Conservation (phyloP, 1,284 basidiomycete species). For the Naganishia liquefaciens region DNA sequence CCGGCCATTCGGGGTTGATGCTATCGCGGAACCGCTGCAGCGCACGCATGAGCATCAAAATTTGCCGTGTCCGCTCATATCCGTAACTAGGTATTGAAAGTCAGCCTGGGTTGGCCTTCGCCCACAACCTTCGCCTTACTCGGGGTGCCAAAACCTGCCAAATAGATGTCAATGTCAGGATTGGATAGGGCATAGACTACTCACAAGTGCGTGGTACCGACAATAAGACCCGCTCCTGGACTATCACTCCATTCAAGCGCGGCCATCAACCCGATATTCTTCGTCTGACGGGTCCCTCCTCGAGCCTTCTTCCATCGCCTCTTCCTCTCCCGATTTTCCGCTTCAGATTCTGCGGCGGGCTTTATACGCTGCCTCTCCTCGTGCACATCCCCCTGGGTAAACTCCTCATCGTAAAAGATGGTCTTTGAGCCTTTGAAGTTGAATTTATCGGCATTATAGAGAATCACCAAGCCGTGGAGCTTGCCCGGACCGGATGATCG, state of each 20-base stretch:
- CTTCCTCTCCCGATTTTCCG: conserved; percentile 44
- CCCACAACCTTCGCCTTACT: conserved; percentile 55
- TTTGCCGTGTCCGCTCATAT: conserved; percentile 79
- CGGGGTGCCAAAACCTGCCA: conserved; percentile 85
- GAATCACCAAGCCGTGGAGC: conserved; percentile 78
- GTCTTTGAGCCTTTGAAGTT: conserved; percentile 56
- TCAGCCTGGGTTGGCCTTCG: background rate
- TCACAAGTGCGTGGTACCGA: conserved; percentile 66
- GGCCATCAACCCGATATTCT: conserved; percentile 76
- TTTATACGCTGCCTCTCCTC: conserved; percentile 44
- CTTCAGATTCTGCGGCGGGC: conserved; percentile 37
- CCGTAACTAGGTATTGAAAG: conserved; percentile 62
- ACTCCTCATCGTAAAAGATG: conserved; percentile 63
- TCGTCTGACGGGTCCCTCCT: conserved; percentile 72
- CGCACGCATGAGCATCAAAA: conserved; percentile 64
- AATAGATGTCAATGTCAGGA: conserved; percentile 57
- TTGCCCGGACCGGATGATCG: conserved; percentile 70
- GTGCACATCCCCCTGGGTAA: conserved; percentile 56
- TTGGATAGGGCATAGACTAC: conserved; percentile 24
- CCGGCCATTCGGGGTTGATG: conserved; percentile 66
- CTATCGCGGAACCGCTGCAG: conserved; percentile 62
- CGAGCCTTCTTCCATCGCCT: conserved; percentile 41
- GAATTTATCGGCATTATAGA: conserved; percentile 64
- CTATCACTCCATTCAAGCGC: conserved; percentile 60
- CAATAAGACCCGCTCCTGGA: conserved; percentile 56